phyloP scores from a whole-genome alignment of 257 asterid species.

The Vinca minor region DNA sequence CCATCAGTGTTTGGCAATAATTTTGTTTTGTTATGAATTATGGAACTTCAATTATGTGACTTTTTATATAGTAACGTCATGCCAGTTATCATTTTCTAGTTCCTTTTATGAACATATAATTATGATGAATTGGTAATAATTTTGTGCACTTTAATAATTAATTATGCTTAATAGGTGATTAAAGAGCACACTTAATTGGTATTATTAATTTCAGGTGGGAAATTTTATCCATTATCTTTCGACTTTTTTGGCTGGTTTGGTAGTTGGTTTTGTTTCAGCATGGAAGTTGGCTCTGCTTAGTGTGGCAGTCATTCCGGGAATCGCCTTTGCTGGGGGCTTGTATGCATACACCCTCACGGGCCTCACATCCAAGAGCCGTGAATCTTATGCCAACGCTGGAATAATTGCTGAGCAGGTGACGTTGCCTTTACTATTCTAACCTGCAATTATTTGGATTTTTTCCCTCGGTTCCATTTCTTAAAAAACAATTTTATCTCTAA shows the following conservation, averaged over 20 bases:
- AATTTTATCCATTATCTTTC: slow-evolving; percentile 96
- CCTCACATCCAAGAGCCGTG: slow-evolving; percentile 91
- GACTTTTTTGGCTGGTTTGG: slow-evolving; percentile 95
- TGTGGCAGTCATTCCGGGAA: slow-evolving; percentile 96
- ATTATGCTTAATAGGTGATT: neutral
- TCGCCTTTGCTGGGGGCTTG: slow-evolving; percentile 94
- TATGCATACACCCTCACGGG: slow-evolving; percentile 93
- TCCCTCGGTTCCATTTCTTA: neutral
- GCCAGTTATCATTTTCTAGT: slow-evolving; percentile 7
- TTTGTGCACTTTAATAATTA: slow-evolving; percentile 4
- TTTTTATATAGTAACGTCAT: slow-evolving; percentile 1
- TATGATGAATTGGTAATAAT: neutral
- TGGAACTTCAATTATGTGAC: neutral
- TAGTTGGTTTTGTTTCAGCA: slow-evolving; percentile 96
- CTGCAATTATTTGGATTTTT: neutral
- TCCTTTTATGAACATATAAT: slow-evolving; percentile 1
- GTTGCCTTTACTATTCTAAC: slow-evolving; percentile 8
- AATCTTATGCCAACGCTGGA: slow-evolving; percentile 92
- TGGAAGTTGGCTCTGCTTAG: slow-evolving; percentile 94
- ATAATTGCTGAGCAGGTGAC: slow-evolving; percentile 95
- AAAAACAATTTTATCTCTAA: neutral
- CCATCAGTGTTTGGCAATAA: neutral
- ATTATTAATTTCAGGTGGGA: slow-evolving; percentile 54
- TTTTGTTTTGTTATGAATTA: neutral
- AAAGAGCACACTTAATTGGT: slow-evolving; percentile 2